These are phyloP conservation scores for Striga asiatica DNA, from an alignment of 257 asterid species.

Conservation along the genomic window DNA sequence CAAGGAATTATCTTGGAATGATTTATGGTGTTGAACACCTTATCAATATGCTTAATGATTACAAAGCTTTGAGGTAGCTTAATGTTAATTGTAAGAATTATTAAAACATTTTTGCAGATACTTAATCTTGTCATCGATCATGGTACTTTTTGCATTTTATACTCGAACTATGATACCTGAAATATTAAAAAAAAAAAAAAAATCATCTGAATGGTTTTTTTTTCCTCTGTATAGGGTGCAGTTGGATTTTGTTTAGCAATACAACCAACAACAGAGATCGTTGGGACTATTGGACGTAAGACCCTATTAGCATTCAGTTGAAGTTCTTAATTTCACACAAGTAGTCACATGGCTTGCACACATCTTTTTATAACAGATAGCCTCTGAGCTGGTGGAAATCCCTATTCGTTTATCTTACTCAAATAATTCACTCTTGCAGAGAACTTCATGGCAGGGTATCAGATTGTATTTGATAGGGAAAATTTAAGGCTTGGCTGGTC, in stretches of 20 bases:
- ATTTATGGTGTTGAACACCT: too few relatives aligned
- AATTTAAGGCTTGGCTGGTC: conserved; percentile 70
- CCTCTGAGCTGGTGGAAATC: too few relatives aligned
- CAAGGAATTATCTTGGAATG: too few relatives aligned
- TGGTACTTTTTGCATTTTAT: conserved; percentile 11
- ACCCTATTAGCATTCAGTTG: conserved; percentile 6
- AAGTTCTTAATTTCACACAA: conserved; percentile 1
- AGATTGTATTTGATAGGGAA: conserved; percentile 73
- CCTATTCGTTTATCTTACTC: conserved; percentile 15
- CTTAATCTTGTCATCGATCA: conserved; percentile 3
- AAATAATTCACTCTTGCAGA: conserved; percentile 38
- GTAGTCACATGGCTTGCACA: neutral
- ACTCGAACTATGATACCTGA: too few relatives aligned
- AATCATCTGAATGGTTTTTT: conserved; percentile 16
- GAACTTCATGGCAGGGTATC: conserved; percentile 80
- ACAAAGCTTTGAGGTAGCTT: too few relatives aligned
- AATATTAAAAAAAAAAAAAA: conserved; percentile 3
- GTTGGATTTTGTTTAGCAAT: conserved; percentile 82
- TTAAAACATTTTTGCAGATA: neutral
- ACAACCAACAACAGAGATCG: conserved; percentile 38
- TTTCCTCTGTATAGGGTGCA: conserved; percentile 49
- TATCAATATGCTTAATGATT: too few relatives aligned
- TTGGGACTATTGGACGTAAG: conserved; percentile 92
- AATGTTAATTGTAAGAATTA: neutral
- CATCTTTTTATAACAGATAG: neutral